phyloP scores from a whole-genome alignment of 2,329 filamentous ascomycete genomes.

The Zymoseptoria passerinii region DNA sequence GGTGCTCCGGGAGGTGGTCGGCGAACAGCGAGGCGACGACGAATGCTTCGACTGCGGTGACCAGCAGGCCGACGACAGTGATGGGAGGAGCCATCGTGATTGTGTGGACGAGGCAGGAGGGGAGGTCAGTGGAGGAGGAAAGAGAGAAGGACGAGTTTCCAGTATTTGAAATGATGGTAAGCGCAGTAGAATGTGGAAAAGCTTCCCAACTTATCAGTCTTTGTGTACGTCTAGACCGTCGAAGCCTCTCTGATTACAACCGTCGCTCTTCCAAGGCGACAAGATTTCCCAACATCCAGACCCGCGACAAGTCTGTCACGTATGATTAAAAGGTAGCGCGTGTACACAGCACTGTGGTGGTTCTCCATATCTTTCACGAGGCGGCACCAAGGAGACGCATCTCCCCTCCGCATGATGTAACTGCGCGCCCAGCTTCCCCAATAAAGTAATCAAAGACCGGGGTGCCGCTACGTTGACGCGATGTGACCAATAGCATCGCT shows the following conservation, averaged over 20 bases:
- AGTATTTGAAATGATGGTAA: neutral
- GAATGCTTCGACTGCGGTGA: conserved; percentile 6
- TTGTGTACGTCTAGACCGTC: neutral
- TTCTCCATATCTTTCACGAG: no score
- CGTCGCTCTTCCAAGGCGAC: neutral
- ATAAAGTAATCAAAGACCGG: neutral
- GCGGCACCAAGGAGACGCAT: neutral
- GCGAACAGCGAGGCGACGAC: conserved; percentile 7
- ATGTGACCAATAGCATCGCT: neutral
- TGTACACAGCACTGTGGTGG: neutral
- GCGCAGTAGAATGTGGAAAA: neutral
- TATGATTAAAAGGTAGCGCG: neutral
- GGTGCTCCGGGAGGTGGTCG: conserved; percentile 15
- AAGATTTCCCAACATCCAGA: neutral
- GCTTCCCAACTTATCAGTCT: neutral
- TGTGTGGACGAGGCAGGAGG: neutral
- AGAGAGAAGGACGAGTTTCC: neutral
- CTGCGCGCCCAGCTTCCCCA: neutral
- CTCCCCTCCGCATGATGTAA: neutral
- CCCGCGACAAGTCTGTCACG: neutral
- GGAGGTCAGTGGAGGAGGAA: neutral
- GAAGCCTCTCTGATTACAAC: neutral
- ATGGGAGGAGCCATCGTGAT: neutral
- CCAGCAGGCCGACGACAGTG: conserved; percentile 2
- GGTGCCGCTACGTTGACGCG: neutral